These are phyloP conservation scores for Carex arenaria DNA, from an alignment of 202 grass and related monocot species.

Conservation along the genomic window DNA sequence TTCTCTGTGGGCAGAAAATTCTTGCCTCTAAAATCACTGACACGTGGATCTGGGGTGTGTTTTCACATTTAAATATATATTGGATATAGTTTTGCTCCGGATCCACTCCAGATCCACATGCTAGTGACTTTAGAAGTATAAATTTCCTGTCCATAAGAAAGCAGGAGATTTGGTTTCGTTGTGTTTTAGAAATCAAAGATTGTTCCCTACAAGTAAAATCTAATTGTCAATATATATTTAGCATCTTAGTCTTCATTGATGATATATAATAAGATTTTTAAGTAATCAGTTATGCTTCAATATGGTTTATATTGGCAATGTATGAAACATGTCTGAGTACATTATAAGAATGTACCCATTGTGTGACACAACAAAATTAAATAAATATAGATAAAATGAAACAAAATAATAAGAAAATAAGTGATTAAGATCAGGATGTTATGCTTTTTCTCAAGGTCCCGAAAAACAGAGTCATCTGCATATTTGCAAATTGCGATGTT, in stretches of 20 bases:
- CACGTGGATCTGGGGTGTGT: no score
- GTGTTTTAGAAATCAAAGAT: not conserved
- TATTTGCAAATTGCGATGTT: no score
- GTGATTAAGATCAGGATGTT: no score
- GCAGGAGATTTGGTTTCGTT: not conserved
- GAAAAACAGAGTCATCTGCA: not conserved
- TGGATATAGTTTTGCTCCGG: no score
- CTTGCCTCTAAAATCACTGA: no score
- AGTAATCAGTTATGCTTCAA: not conserved
- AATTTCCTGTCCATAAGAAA: no score
- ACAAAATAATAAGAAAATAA: not conserved
- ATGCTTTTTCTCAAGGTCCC: no score
- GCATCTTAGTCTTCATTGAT: not conserved
- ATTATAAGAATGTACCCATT: not conserved
- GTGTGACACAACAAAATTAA: not conserved
- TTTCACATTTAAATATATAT: no score
- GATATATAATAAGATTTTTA: not conserved
- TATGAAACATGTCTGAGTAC: not conserved
- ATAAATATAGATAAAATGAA: not conserved
- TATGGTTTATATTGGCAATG: not conserved
- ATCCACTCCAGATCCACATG: no score
- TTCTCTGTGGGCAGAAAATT: no score
- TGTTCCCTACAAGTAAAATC: not conserved
- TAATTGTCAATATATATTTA: not conserved
- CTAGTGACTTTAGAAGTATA: no score